phyloP scores from a whole-genome alignment of 2,329 filamentous ascomycete species.

The Pezicula rhizophila region DNA sequence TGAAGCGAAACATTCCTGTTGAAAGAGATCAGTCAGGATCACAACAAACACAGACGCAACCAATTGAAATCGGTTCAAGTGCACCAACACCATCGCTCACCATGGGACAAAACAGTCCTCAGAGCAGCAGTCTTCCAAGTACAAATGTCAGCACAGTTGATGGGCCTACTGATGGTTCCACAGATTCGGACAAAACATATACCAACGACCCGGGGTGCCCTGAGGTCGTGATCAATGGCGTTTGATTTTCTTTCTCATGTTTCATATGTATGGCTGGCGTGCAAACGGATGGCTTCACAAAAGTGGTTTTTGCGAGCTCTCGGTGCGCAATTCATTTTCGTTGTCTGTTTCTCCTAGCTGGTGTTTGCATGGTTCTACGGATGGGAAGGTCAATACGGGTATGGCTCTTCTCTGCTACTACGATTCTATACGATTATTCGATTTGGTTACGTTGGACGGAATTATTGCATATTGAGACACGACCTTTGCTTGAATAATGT shows the following conservation, averaged over 20 bases:
- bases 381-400: too few relatives aligned
- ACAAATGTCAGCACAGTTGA: conserved; percentile 47
- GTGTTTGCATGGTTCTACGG: too few relatives aligned
- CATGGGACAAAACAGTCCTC: conserved; percentile 63
- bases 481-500: too few relatives aligned
- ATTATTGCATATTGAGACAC: too few relatives aligned
- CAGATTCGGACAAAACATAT: conserved; percentile 15
- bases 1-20: conserved; percentile 8
- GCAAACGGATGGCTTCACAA: neutral
- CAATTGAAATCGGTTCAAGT: conserved; percentile 42
- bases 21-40: conserved; percentile 7
- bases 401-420: too few relatives aligned
- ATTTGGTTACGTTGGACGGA: too few relatives aligned
- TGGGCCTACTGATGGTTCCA: conserved; percentile 17
- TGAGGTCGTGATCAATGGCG: conserved; percentile 23
- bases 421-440: too few relatives aligned
- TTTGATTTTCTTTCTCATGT: conserved; percentile 6
- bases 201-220: conserved; percentile 15
- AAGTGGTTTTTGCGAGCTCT: neutral
- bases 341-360: too few relatives aligned
- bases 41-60: conserved; percentile 25
- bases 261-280: neutral
- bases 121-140: conserved; percentile 60
- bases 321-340: too few relatives aligned
- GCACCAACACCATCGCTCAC: conserved; percentile 62